phyloP scores from a whole-genome alignment of 441 rosid species.

The Adansonia gregorii region DNA sequence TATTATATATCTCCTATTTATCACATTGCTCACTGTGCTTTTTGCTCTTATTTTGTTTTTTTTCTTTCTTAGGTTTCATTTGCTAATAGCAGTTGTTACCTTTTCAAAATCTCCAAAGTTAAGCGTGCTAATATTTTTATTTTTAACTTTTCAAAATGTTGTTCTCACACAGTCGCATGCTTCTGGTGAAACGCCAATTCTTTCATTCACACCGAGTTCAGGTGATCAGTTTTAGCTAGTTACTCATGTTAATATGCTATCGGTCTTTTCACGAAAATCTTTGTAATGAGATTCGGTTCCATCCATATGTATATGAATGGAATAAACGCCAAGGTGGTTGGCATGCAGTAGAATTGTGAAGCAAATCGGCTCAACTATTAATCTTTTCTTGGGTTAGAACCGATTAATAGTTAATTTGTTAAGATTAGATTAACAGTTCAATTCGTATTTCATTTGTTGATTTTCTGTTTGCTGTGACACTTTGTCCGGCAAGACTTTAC shows the following conservation, averaged over 20 bases:
- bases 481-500: background rate
- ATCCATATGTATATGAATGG: background rate
- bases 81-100: background rate
- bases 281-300: background rate
- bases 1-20: background rate
- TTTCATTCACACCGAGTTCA: slow-evolving; percentile 62
- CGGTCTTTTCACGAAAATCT: slow-evolving; percentile 17
- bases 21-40: background rate
- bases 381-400: background rate
- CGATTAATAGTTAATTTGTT: too few species aligned
- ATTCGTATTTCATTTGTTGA: background rate
- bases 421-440: too few species aligned
- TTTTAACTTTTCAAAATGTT: slow-evolving; percentile 16
- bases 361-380: background rate
- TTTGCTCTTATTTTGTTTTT: background rate
- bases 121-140: slow-evolving; percentile 13
- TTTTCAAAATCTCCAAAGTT: slow-evolving; percentile 2
- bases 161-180: slow-evolving; percentile 42
- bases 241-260: slow-evolving; percentile 11
- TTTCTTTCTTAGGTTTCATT: background rate
- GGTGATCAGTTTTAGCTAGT: slow-evolving; percentile 37
- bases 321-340: background rate
- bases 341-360: background rate
- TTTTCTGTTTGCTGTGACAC: background rate
- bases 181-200: slow-evolving; percentile 49